Percentiles rank a stretch among this genome's conserved stretches.
Conservation (phyloP, 306 rosid genomes). For the Hylodesmum podocarpum region DNA sequence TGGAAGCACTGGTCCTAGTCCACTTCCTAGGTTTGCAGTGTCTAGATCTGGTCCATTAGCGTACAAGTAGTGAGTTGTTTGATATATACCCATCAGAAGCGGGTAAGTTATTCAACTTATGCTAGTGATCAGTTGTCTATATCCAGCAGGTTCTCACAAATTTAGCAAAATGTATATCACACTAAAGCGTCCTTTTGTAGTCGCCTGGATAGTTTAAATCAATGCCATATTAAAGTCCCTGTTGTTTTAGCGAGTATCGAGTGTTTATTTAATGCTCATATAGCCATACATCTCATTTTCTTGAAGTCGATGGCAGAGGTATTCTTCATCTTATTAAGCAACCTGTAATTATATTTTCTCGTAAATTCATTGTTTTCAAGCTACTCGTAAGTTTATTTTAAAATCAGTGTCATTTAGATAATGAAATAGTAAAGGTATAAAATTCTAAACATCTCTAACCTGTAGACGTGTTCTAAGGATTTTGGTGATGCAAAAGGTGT, state of each 20-base stretch:
- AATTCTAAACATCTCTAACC: neutral
- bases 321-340: neutral
- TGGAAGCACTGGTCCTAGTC: constrained; percentile 87
- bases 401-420: neutral
- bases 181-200: constrained; percentile 30
- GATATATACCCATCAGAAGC: constrained; percentile 1
- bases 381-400: neutral
- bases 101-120: constrained; percentile 46
- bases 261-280: constrained; percentile 13
- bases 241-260: constrained; percentile 11
- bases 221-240: constrained; percentile 19
- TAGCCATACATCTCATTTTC: neutral
- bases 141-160: constrained; percentile 35
- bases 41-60: constrained; percentile 95
- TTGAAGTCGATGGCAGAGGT: neutral
- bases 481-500: neutral
- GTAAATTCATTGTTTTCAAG: too few species aligned
- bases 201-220: constrained; percentile 41
- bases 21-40: constrained; percentile 94
- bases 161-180: constrained; percentile 42
- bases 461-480: neutral
- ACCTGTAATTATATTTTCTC: constrained; percentile 13
- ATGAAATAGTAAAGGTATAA: neutral
- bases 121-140: constrained; percentile 32
- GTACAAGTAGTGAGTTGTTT: constrained; percentile 62